phyloP scores from a whole-genome alignment of 2,329 filamentous ascomycete genomes.

The Colletotrichum sp. region DNA sequence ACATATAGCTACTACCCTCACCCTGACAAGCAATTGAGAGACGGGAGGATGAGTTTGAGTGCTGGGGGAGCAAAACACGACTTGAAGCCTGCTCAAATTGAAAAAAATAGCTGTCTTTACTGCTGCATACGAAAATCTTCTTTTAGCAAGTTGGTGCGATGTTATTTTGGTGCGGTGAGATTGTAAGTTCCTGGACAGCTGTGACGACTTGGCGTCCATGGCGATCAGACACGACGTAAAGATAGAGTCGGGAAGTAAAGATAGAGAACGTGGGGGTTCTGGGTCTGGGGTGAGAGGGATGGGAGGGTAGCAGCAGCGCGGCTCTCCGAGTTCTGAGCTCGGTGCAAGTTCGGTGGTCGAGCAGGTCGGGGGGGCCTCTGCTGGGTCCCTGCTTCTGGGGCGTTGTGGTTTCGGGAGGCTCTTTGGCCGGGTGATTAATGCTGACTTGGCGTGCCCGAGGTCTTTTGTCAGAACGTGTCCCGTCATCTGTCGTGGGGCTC shows the following conservation, averaged over 20 bases:
- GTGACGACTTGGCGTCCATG: neutral
- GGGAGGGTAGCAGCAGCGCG: neutral
- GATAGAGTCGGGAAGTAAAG: neutral
- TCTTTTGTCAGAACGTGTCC: neutral
- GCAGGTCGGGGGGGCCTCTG: neutral
- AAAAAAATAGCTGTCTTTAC: neutral
- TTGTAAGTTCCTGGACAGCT: neutral
- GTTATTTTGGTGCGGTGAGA: neutral
- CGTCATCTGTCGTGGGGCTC: neutral
- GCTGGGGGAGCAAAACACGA: neutral
- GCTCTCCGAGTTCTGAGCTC: neutral
- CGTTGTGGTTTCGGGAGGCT: neutral
- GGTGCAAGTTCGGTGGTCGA: neutral
- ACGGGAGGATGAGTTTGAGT: neutral
- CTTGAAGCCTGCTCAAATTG: neutral
- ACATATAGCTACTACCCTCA: neutral
- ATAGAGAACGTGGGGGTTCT: neutral
- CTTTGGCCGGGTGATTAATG: neutral
- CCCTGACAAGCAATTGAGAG: neutral
- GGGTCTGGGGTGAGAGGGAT: neutral
- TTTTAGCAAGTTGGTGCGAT: neutral
- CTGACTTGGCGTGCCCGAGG: neutral
- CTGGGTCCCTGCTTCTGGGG: neutral
- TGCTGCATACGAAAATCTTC: neutral
- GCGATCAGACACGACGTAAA: neutral